A percentile compares a stretch with the other conserved stretches of the same genome.
Conservation (phyloP, 179 eudicot species). For the Pouteria campechiana region DNA sequence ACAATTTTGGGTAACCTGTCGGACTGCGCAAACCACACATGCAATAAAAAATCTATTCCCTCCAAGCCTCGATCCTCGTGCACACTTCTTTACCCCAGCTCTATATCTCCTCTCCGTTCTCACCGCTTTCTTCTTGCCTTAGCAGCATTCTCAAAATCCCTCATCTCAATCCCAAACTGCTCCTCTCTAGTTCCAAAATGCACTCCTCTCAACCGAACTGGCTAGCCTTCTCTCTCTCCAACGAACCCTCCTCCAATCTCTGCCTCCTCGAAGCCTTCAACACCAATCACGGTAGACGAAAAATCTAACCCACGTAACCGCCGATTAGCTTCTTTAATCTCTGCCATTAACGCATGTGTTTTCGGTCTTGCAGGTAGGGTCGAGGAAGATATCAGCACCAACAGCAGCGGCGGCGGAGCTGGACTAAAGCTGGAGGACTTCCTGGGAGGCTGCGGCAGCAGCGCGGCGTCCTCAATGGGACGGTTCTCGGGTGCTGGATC, state of each 20-base stretch:
- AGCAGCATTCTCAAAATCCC: too few species aligned
- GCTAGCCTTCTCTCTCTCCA: constrained; percentile 41
- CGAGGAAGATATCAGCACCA: constrained; percentile 5
- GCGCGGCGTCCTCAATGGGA: constrained; percentile 1
- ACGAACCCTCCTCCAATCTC: constrained; percentile 8
- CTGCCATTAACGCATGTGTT: not conserved
- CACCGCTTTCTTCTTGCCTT: too few species aligned
- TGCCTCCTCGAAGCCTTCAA: constrained; percentile 8
- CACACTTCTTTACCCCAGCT: too few species aligned
- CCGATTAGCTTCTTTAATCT: not conserved
- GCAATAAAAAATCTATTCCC: too few species aligned
- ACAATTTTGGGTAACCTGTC: too few species aligned
- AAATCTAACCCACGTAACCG: not conserved
- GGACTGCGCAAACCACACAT: too few species aligned
- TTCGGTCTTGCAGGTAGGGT: constrained; percentile 4
- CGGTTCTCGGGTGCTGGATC: constrained; percentile 5
- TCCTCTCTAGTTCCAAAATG: too few species aligned
- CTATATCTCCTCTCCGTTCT: too few species aligned
- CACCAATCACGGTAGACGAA: constrained; percentile 3
- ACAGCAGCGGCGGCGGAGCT: constrained; percentile 7
- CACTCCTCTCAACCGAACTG: constrained; percentile 28
- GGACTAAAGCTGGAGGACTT: constrained; percentile 37
- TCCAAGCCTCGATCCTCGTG: too few species aligned
- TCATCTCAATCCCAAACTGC: too few species aligned
- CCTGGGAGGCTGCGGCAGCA: constrained; percentile 9